Percentiles rank a stretch among this genome's conserved stretches.
These are phyloP conservation scores for Fusarium humuli DNA, from an alignment of 2,329 filamentous ascomycete species.

Conservation along the genomic window DNA sequence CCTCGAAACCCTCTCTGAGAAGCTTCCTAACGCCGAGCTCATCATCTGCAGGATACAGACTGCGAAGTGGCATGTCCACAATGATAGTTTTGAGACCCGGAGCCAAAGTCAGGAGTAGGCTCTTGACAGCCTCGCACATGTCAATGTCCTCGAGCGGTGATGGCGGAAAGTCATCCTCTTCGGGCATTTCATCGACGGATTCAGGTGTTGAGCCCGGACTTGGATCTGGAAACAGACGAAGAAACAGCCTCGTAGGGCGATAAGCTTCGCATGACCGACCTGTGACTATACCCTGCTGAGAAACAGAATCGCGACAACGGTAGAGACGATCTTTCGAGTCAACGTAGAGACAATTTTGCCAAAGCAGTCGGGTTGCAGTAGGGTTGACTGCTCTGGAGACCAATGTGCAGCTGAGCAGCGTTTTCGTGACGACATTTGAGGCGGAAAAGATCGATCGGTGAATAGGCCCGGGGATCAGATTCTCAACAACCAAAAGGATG, in stretches of 20 bases:
- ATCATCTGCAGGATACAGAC: slow-evolving; percentile 6
- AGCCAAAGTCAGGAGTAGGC: slow-evolving; percentile 21
- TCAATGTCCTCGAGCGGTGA: background rate
- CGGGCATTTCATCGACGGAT: background rate
- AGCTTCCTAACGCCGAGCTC: background rate
- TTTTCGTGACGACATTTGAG: slow-evolving; percentile 8
- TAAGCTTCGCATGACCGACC: background rate
- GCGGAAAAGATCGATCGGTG: background rate
- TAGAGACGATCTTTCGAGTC: background rate
- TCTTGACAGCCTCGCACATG: background rate
- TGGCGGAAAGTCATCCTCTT: background rate
- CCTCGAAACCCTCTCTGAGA: slow-evolving; percentile 32
- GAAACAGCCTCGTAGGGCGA: slow-evolving; percentile 2
- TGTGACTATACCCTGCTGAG: background rate
- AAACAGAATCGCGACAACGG: background rate
- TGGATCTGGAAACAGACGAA: background rate
- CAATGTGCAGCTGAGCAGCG: background rate
- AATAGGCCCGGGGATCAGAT: background rate
- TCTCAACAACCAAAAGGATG: slow-evolving; percentile 25
- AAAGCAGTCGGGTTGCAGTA: background rate
- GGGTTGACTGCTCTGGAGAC: background rate
- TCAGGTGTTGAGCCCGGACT: rapidly evolving
- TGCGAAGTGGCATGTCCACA: slow-evolving; percentile 41
- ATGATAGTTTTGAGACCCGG: slow-evolving; percentile 24
- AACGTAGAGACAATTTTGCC: background rate